Evolutionary conservation across 805 yeast genomes (phyloP).

Genomic region (Candida namnaoensis): DNA sequence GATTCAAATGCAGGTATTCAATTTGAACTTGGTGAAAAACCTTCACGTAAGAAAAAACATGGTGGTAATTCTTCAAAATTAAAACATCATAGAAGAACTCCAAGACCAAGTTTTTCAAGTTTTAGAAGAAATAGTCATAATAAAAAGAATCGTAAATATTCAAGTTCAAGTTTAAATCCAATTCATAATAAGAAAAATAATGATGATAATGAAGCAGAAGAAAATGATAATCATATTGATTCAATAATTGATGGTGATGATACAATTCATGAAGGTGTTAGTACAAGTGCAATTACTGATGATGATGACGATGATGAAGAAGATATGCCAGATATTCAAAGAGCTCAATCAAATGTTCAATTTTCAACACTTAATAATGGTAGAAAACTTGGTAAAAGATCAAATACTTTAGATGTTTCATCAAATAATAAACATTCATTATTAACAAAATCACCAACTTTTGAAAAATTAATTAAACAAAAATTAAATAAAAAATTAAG

Average conservation of each 20-base stretch:
- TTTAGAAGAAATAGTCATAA: neutral
- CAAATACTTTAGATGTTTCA: constrained; percentile 38
- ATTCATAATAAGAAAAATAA: constrained; percentile 11
- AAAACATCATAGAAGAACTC: constrained; percentile 2
- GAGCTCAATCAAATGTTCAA: constrained; percentile 24
- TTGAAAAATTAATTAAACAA: constrained; percentile 31
- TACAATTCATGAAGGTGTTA: constrained; percentile 3
- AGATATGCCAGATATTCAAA: constrained; percentile 10
- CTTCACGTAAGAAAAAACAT: constrained; percentile 9
- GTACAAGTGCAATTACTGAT: constrained; percentile 6
- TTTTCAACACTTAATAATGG: constrained; percentile 27
- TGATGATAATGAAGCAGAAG: constrained; percentile 5
- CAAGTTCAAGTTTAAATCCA: no score
- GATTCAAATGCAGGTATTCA: constrained; percentile 17
- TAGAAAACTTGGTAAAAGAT: constrained; percentile 29
- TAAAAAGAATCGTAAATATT: constrained; percentile 1
- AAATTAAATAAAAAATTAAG: constrained; percentile 22
- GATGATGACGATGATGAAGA: constrained; percentile 14
- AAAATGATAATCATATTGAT: constrained; percentile 6
- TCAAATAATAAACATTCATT: constrained; percentile 12
- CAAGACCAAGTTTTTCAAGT: constrained; percentile 9
- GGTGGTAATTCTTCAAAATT: neutral
- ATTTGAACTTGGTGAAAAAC: constrained; percentile 12
- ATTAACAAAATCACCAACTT: constrained; percentile 34
- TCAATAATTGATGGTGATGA: constrained; percentile 10